Base-by-base conservation (phyloP, 768 basidiomycete genomes). In the Megacollybia marginata region DNA sequence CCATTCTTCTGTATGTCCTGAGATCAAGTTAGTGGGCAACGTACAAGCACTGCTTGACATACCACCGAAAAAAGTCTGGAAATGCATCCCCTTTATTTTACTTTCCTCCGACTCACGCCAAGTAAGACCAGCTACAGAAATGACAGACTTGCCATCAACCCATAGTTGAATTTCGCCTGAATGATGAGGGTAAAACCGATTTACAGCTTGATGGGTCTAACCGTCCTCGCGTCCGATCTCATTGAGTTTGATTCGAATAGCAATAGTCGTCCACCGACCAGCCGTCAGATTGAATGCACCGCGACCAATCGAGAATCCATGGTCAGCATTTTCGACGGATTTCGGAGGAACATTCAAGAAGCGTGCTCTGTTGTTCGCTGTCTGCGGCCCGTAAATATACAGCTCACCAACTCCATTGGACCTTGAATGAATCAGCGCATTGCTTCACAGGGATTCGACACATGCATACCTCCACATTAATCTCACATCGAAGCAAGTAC, bases 61-160 rank as follows among this genome's bases (percentile, higher is more conserved):
- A 80, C 83, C 85, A 42, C 85, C 86, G 53, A 90, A 90, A 69
- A 88, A 90, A 0, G 86, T 88, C 62, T 87, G 79, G 46, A 85
- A 78, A 60, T 85, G 85, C 61, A 83, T 76, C 8, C 87, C 87
- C 49, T 79, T 79, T 48, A 89, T 76, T 47, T 65, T 69, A 1
- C 72, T 70, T 1, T 67, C 69, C 7, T 55, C 60, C 23, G 23
- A 28, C 23, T 28, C 23, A 6, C 23, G 23, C 23, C 23, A 28
- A 4, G 68, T 62, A 1, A 91, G 61, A 0, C 76, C 76, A 1
- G 60, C 57, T 2, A 75, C 68, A n/a, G 55, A 58, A 8, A 88
- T 76, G 4, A 81, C 80, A 2, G 72, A 73, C 9, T 60, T 54
- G 0, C 85, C 87, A 54, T 89, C 76, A 8, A 86, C 69, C 69